Evolutionary conservation across 805 yeast species (phyloP).

Genomic region (Schwanniomyces polymorphus): DNA sequence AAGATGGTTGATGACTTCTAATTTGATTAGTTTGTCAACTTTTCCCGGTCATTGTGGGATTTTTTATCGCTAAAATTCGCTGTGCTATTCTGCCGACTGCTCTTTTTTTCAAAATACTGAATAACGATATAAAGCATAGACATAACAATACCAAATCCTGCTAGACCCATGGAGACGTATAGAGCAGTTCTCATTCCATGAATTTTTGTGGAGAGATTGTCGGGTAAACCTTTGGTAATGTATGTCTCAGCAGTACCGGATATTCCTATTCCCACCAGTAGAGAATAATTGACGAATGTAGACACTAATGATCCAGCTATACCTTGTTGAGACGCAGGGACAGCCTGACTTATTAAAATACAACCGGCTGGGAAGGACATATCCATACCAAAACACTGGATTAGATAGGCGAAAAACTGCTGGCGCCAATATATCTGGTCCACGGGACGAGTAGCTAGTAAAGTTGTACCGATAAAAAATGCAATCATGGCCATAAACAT

Average conservation of each 20-base stretch:
- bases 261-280: conserved; percentile 34
- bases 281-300: conserved; percentile 70
- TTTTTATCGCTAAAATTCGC: background rate
- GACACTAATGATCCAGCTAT: conserved; percentile 74
- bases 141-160: conserved; percentile 27
- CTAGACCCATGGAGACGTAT: conserved; percentile 33
- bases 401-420: conserved; percentile 52
- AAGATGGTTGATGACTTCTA: no score
- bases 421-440: conserved; percentile 62
- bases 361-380: conserved; percentile 76
- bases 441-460: conserved; percentile 57
- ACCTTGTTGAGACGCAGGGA: conserved; percentile 70
- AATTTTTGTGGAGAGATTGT: conserved; percentile 13
- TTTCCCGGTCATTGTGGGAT: background rate
- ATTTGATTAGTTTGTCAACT: no score
- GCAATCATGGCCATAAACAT: conserved; percentile 52
- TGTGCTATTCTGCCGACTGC: background rate
- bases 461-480: conserved; percentile 50
- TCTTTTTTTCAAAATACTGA: background rate
- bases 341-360: conserved; percentile 52
- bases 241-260: conserved; percentile 35
- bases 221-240: conserved; percentile 14
- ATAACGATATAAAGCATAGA: conserved; percentile 14
- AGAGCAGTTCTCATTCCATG: conserved; percentile 25
- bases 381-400: conserved; percentile 74